phyloP scores from a whole-genome alignment of 225 moss, liverwort and hornwort species.

The Anthoceros angustus region DNA sequence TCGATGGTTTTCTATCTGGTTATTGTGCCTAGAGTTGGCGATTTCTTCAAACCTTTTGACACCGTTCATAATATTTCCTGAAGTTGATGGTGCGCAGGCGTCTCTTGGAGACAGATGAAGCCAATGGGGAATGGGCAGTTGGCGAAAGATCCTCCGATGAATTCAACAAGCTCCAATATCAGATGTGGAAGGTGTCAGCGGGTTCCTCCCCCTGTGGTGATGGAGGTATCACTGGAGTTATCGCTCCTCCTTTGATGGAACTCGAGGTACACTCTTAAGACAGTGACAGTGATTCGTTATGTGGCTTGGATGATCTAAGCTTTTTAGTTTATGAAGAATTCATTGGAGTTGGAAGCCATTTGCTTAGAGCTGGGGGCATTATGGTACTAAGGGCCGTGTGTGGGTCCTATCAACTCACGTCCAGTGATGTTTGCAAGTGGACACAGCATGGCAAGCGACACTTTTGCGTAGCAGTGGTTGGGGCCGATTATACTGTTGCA shows the following conservation, averaged over 20 bases:
- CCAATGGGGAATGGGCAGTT: constrained; percentile 28
- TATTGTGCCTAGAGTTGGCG: too few relatives aligned
- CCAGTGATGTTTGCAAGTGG: constrained; percentile 6
- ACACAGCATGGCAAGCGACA: constrained; percentile 60
- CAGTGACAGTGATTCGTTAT: not conserved
- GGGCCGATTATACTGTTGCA: constrained; percentile 82
- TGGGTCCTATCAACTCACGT: not conserved
- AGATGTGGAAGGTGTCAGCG: constrained; percentile 62
- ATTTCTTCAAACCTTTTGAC: not conserved
- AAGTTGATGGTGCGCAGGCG: constrained; percentile 4
- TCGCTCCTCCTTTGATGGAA: constrained; percentile 89
- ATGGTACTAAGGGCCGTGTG: not conserved
- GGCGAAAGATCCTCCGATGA: constrained; percentile 33
- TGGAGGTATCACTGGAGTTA: constrained; percentile 72
- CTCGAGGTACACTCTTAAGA: constrained; percentile 42
- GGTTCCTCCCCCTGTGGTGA: constrained; percentile 33
- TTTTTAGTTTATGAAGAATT: not conserved
- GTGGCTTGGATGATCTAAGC: not conserved
- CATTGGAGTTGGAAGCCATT: not conserved
- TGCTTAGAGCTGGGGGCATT: not conserved
- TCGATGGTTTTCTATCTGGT: too few relatives aligned
- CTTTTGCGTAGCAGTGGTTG: constrained; percentile 83
- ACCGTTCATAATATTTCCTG: not conserved
- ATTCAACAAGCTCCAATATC: constrained; percentile 34
- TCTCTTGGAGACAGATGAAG: constrained; percentile 18